These are phyloP conservation scores for Yamadazyma pseudoaaseri DNA, from an alignment of 1,139 yeast genomes.

Conservation along the genomic window DNA sequence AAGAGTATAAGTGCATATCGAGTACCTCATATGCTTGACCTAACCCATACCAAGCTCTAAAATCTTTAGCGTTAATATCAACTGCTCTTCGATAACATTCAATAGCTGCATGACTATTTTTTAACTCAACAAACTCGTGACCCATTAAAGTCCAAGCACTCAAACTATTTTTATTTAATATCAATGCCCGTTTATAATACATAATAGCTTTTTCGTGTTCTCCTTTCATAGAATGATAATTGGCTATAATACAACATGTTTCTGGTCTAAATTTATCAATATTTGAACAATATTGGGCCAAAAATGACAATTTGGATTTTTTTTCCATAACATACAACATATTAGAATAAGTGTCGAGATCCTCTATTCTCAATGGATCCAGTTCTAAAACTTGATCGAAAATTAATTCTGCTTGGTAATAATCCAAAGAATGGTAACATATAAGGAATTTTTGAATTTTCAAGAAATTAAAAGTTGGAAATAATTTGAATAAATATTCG, in stretches of 20 bases:
- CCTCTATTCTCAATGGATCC: slow-evolving; percentile 91
- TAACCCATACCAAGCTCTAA: slow-evolving; percentile 96
- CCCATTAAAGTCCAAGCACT: slow-evolving; percentile 99
- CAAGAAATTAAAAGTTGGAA: slow-evolving; percentile 74
- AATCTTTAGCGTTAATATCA: slow-evolving; percentile 84
- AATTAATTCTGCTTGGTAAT: slow-evolving; percentile 71
- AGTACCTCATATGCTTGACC: slow-evolving; percentile 98
- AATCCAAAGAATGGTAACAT: slow-evolving; percentile 78
- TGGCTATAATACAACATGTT: slow-evolving; percentile 92
- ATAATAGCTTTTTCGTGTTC: slow-evolving; percentile 94
- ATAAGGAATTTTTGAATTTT: slow-evolving; percentile 80
- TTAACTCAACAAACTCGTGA: slow-evolving; percentile 94
- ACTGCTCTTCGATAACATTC: slow-evolving; percentile 94
- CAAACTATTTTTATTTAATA: slow-evolving; percentile 74
- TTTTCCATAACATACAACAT: slow-evolving; percentile 94
- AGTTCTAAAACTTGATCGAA: slow-evolving; percentile 70
- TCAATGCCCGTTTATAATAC: slow-evolving; percentile 87
- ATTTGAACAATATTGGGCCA: slow-evolving; percentile 82
- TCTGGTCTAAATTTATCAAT: slow-evolving; percentile 91
- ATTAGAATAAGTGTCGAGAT: slow-evolving; percentile 88
- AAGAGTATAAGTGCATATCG: slow-evolving; percentile 91
- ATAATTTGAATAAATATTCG: slow-evolving; percentile 43
- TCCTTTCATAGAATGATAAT: slow-evolving; percentile 86
- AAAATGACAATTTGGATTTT: slow-evolving; percentile 73
- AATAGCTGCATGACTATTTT: slow-evolving; percentile 96